Conservation (phyloP, 1,284 basidiomycete species). For the Tilletiopsis washingtonensis region DNA sequence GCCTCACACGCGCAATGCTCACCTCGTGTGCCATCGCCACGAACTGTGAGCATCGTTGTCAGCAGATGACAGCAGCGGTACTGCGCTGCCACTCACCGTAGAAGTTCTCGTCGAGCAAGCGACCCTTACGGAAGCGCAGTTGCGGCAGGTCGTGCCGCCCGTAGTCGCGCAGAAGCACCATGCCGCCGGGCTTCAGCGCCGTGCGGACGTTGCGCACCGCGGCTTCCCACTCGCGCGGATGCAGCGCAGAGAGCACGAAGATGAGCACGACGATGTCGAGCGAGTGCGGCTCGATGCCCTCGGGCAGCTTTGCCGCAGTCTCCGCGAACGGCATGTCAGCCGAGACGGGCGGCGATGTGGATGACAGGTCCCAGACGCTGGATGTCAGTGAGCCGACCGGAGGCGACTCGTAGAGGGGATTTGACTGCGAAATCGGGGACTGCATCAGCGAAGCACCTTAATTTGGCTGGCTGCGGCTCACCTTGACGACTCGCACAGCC, state of each 20-base stretch:
- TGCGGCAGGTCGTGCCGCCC: conserved; percentile 84
- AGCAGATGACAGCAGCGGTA: neutral
- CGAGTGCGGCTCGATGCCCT: conserved; percentile 48
- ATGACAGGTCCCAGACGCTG: conserved; percentile 81
- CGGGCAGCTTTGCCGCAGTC: conserved; percentile 18
- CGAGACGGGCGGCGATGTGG: conserved; percentile 3
- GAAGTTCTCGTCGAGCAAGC: conserved; percentile 78
- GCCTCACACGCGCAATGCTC: no score
- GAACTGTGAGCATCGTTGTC: conserved; percentile 25
- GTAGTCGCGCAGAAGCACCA: conserved; percentile 83
- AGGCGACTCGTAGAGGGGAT: conserved; percentile 16
- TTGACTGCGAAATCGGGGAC: no score
- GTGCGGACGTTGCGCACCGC: conserved; percentile 70
- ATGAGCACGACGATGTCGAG: conserved; percentile 87
- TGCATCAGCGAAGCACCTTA: no score
- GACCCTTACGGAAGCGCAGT: conserved; percentile 77
- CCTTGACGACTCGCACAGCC: conserved; percentile 85
- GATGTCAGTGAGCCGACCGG: conserved; percentile 57
- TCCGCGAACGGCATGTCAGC: no score
- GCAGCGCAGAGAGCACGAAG: conserved; percentile 88
- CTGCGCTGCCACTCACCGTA: conserved; percentile 16
- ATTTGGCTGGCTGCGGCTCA: conserved; percentile 46
- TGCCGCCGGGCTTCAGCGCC: conserved; percentile 80
- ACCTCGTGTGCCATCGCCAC: conserved; percentile 87
- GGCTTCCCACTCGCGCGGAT: conserved; percentile 81